Evolutionary conservation across 805 yeast genomes (phyloP), one percentile per base, ranked within the genome.

Genomic region (Candida morakotiae): DNA sequence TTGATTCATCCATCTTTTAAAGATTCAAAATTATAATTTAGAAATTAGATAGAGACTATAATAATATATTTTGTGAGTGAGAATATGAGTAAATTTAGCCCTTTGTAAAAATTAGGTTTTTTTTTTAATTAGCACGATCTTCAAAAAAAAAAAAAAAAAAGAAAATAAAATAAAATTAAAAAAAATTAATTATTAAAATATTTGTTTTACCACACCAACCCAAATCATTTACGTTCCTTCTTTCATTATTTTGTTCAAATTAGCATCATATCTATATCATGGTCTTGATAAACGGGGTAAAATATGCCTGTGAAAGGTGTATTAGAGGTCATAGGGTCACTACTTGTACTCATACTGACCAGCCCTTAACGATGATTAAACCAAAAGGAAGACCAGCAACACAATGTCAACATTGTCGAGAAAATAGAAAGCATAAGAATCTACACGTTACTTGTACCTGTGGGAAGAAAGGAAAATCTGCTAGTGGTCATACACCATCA

Each of bases 351-450:
- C 98, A 93, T 58, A 79, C 89, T 0, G 96, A 93, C 48, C 87
- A 86, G 53, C 94, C 95, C 4, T 66, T 93, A 48, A 82, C 85
- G 56, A 83, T 83, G 85, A 91, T 93, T 58, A 93, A 93, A 55
- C 96, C 95, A 13, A 93, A 93, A 56, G 98, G 98, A 3, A 71
- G 98, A 39, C 98, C 98, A 1, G 80, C 96, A 0, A 81, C 95
- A 1, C 96, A 88, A 53, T 91, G 98, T 53, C 69, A 73, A 26
- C 94, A 85, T 55, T 91, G 96, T 56, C 79, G 87, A 44, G 87
- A 82, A 40, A 75, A 81, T 47, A 66, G 95, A 25, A 81, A 79
- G 52, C 53, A 69, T 43, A 82, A 81, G 48, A 79, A 81, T 49
- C 65, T 78, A 2, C 93, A 85, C 54, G 75, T 75, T 5, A 58